Conservation (phyloP, 805 yeast genomes). For the Cyberlindnera euphorbiiphila region DNA sequence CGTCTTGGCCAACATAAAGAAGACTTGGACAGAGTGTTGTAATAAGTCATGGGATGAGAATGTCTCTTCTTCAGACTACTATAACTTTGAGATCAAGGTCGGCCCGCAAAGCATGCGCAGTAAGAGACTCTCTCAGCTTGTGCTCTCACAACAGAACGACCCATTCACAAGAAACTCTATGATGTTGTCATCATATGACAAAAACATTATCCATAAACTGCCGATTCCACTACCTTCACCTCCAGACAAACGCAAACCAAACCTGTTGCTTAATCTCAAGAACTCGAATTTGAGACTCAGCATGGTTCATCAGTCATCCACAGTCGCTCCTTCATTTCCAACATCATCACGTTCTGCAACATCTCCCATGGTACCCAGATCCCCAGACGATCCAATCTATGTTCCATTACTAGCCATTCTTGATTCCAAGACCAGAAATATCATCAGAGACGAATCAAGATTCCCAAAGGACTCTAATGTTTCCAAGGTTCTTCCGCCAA, state of each 20-base stretch:
- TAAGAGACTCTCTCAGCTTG: slow-evolving; percentile 35
- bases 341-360: slow-evolving; percentile 8
- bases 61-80: slow-evolving; percentile 26
- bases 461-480: slow-evolving; percentile 46
- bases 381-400: slow-evolving; percentile 16
- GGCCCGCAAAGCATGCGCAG: slow-evolving; percentile 28
- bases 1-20: slow-evolving; percentile 43
- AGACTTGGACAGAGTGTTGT: slow-evolving; percentile 43
- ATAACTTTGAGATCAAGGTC: slow-evolving; percentile 19
- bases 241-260: slow-evolving; percentile 16
- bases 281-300: slow-evolving; percentile 25
- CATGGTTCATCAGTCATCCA: slow-evolving; percentile 7
- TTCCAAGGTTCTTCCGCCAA: slow-evolving; percentile 52
- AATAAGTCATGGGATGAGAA: slow-evolving; percentile 29
- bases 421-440: slow-evolving; percentile 16
- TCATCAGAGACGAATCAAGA: slow-evolving; percentile 27
- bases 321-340: slow-evolving; percentile 4
- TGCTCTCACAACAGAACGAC: slow-evolving; percentile 35
- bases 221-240: slow-evolving; percentile 19
- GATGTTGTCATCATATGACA: slow-evolving; percentile 31
- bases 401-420: slow-evolving; percentile 21
- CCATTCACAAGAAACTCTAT: slow-evolving; percentile 40
- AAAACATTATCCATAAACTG: slow-evolving; percentile 21
- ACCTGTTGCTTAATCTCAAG: slow-evolving; percentile 22
- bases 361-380: slow-evolving; percentile 8